phyloP scores from a whole-genome alignment of 1,284 basidiomycete genomes.

The Papiliotrema laurentii region DNA sequence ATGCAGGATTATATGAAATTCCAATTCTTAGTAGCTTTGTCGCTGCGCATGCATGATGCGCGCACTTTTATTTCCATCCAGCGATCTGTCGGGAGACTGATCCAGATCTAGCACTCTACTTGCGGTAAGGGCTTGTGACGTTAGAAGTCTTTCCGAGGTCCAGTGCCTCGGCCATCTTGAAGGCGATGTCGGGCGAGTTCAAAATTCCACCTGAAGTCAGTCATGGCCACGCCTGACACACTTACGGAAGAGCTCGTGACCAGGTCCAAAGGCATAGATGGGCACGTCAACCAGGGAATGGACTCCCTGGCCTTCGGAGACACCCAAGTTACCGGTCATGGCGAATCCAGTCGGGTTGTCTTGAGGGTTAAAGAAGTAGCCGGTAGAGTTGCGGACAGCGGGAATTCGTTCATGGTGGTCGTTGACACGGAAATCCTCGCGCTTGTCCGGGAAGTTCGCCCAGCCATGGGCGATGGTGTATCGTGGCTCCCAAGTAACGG shows the following conservation, averaged over 20 bases:
- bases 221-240: constrained; percentile 31
- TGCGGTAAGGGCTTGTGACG: constrained; percentile 30
- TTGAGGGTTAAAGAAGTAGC: constrained; percentile 44
- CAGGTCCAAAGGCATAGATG: constrained; percentile 47
- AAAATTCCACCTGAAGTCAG: constrained; percentile 13
- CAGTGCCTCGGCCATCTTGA: constrained; percentile 44
- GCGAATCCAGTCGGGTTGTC: constrained; percentile 44
- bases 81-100: no score
- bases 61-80: no score
- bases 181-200: constrained; percentile 25
- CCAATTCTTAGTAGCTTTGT: not conserved
- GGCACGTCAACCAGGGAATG: constrained; percentile 46
- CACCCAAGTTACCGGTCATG: constrained; percentile 46
- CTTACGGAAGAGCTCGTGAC: constrained; percentile 41
- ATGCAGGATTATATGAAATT: not conserved
- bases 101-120: constrained; percentile 9
- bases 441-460: constrained; percentile 43
- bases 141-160: constrained; percentile 37
- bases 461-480: constrained; percentile 47
- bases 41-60: no score
- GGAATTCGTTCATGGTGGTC: constrained; percentile 39
- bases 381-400: constrained; percentile 28
- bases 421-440: constrained; percentile 38
- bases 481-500: constrained; percentile 47
- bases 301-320: constrained; percentile 40